Percentiles rank a stretch among this genome's conserved stretches.
Conservation (phyloP, 192 early-diverging fungal species). For the Glomus cerebriforme region DNA sequence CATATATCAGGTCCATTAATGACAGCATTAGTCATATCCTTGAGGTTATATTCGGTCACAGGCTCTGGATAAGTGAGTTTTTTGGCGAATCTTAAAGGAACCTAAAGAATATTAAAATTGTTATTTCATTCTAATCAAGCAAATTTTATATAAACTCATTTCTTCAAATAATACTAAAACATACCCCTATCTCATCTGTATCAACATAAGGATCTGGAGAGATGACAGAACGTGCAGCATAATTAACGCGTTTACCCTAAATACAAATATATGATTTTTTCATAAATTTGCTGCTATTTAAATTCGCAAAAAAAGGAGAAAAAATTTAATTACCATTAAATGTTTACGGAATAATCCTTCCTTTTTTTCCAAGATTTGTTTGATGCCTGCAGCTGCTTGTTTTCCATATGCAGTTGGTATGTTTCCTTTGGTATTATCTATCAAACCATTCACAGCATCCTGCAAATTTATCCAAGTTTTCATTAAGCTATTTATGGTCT, state of each 20-base stretch:
- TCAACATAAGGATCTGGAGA: slow-evolving; percentile 98
- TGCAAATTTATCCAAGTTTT: slow-evolving; percentile 81
- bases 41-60: slow-evolving; percentile 94
- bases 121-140: background rate
- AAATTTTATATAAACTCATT: background rate
- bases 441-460: slow-evolving; percentile 86
- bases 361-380: slow-evolving; percentile 98
- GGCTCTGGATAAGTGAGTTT: slow-evolving; percentile 98
- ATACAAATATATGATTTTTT: background rate
- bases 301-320: background rate
- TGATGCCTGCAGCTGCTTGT: slow-evolving; percentile 85
- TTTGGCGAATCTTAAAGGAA: slow-evolving; percentile 93
- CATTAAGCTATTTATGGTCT: slow-evolving; percentile 49
- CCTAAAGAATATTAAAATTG: background rate
- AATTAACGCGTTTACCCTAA: slow-evolving; percentile 97
- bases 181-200: slow-evolving; percentile 90
- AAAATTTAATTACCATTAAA: slow-evolving; percentile 75
- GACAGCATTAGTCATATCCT: slow-evolving; percentile 86
- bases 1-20: slow-evolving; percentile 94
- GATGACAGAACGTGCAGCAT: slow-evolving; percentile 96
- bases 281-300: background rate
- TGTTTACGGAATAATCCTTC: slow-evolving; percentile 98
- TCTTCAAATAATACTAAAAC: background rate
- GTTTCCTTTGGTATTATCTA: slow-evolving; percentile 84
- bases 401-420: slow-evolving; percentile 49